Conservation (phyloP, 768 basidiomycete genomes). For the Trametes coccinea region DNA sequence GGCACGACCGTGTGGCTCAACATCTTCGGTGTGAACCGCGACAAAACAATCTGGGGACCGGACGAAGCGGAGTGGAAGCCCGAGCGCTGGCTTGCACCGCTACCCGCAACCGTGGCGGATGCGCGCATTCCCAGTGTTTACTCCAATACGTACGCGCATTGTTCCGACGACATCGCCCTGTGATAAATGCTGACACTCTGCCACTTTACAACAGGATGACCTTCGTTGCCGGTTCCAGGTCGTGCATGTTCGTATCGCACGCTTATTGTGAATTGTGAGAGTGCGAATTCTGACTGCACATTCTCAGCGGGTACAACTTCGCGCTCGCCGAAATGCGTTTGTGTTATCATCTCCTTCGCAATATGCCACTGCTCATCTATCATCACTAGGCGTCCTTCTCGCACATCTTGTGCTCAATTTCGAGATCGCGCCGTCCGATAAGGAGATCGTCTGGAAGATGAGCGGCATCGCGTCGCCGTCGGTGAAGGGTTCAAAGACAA, state of each 20-base stretch:
- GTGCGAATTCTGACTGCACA: not conserved
- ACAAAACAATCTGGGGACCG: constrained; percentile 9
- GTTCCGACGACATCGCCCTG: no score
- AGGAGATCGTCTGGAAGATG: constrained; percentile 16
- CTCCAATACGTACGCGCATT: constrained; percentile 5
- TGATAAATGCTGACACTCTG: not conserved
- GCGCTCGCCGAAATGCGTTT: constrained; percentile 7
- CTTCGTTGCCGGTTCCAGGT: constrained; percentile 3
- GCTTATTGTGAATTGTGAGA: not conserved
- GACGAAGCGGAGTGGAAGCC: constrained; percentile 15
- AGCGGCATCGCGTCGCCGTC: constrained; percentile 12
- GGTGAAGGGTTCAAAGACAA: constrained; percentile 4
- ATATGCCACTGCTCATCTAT: not conserved
- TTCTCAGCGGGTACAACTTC: constrained; percentile 10
- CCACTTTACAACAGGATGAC: not conserved
- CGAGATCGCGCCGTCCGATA: constrained; percentile 7
- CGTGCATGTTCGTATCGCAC: constrained; percentile 4
- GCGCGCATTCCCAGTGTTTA: constrained; percentile 11
- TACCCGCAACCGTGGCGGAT: constrained; percentile 5
- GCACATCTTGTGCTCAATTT: constrained; percentile 5
- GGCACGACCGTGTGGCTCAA: constrained; percentile 7
- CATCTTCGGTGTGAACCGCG: constrained; percentile 2
- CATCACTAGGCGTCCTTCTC: constrained; percentile 1
- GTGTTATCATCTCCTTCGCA: no score
- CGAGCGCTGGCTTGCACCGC: constrained; percentile 14